Base-by-base conservation (phyloP, 495 filamentous ascomycete species). In the Penicillium maclennaniae region DNA sequence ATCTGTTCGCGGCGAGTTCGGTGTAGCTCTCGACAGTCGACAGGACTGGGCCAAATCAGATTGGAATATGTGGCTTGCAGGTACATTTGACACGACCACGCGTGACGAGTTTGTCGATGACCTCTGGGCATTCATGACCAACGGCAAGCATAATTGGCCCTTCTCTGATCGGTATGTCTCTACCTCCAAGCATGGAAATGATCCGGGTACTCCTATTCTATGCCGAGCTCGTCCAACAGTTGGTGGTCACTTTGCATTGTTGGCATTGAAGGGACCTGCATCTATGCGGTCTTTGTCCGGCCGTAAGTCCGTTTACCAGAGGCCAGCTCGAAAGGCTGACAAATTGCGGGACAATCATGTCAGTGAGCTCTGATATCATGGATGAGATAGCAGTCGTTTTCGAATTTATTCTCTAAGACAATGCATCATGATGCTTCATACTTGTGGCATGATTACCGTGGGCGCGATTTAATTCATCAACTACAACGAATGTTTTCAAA, bases 221-320 rank as follows among this genome's bases (percentile, higher is more conserved):
- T 80, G 78, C 49, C 67, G 67, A n/a, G 80, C 79, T 17, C 71
- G 82, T 20, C 82, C 81, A 1, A 79, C 79, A 4, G 78, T 79
- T 0, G 81, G 79, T 17, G 77, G 78, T 0, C 79, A 83, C 53
- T 83, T 79, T 63, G 78, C 80, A 0, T 41, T 80, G 7, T 63
- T 81, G 53, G 73, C 77, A 6, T 65, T 73, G 43, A 47, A 72
- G 20, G 72, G 72, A 5, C 65, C 72, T 1, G 49, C 45, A 15
- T 67, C 58, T 7, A 53, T 74, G 16, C 56, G 62, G 19, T 50
- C 62, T 34, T 47, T 70, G 28, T 60, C 54, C 1, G 21, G 23
- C 31, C 43, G 31, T 6, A 53, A 42, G 42, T 20, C 43, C 19
- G 23, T n/a, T 15, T 40, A 16, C 20, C 16, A 14, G 0, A 9